A percentile compares a stretch with the other conserved stretches of the same genome.
Conservation (phyloP, 306 rosid genomes). For the Aeschynomene evenia region DNA sequence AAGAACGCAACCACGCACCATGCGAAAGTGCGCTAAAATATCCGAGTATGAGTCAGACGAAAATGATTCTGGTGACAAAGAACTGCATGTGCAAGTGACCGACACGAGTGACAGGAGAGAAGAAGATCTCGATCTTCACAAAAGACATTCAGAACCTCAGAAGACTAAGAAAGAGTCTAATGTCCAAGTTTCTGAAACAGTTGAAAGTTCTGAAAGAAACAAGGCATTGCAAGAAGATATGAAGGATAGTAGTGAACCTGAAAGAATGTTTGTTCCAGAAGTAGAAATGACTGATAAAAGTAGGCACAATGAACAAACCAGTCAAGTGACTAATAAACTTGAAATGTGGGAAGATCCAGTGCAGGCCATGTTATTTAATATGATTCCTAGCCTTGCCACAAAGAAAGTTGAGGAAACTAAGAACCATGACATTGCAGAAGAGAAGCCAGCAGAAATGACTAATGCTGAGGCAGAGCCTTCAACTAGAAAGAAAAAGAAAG, state of each 20-base stretch:
- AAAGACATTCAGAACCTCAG: constrained; percentile 28
- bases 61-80: constrained; percentile 39
- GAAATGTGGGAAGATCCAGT: constrained; percentile 59
- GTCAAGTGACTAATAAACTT: constrained; percentile 39
- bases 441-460: constrained; percentile 38
- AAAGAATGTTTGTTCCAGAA: constrained; percentile 34
- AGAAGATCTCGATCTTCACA: constrained; percentile 13
- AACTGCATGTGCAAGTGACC: constrained; percentile 32
- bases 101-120: not conserved
- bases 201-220: constrained; percentile 31
- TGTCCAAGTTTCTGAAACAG: constrained; percentile 26
- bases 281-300: constrained; percentile 38
- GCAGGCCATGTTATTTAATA: constrained; percentile 78
- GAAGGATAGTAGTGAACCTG: constrained; percentile 16
- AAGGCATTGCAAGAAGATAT: constrained; percentile 33
- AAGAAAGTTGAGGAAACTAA: constrained; percentile 40
- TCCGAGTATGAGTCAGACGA: constrained; percentile 61
- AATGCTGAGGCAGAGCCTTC: constrained; percentile 44
- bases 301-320: constrained; percentile 27
- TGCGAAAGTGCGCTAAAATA: constrained; percentile 65
- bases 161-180: constrained; percentile 20
- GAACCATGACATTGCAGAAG: constrained; percentile 24
- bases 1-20: constrained; percentile 42
- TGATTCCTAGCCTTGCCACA: constrained; percentile 72
- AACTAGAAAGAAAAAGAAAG: constrained; percentile 68